Base-by-base conservation (phyloP, 164 flowering plant species). In the Vitis labrusca region DNA sequence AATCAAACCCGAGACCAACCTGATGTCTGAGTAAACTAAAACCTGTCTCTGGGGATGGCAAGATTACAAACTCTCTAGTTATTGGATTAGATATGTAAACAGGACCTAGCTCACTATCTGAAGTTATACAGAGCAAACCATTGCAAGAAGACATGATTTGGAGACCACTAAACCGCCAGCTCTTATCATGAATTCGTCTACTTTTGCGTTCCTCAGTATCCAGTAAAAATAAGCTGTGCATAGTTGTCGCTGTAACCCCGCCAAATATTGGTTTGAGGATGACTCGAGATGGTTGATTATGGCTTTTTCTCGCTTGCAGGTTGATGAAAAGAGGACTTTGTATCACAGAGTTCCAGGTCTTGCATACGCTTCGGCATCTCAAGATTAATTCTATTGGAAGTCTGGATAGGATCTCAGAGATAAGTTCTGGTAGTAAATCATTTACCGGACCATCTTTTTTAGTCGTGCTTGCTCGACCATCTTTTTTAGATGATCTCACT, bases 71-170 rank as follows among this genome's bases (percentile, higher is more conserved):
- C 29, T 56, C 59, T 56, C 27, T 9, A n/a, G 29, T 56, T 16
- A 56, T 56, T 6, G 59, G 59, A 17, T 56, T 56, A 56, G 27
- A 56, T 56, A 56, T 56, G 59, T n/a, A 56, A 19, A 56, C 59
- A 16, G 59, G 59, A 56, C 8, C 9, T 17, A 56, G 27, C 59
- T 2, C 11, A 10, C 2, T 56, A 7, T 56, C 59, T 9, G 59
- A n/a, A 17, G 59, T 19, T 16, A 56, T 56, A 23, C 59, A 56
- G 59, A 56, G 27, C 59, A 56, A 56, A 19, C 59, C 59, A 56
- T 56, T 56, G 29, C 59, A 56, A 56, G 27, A 56, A 56, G 27
- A 56, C 59, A 56, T 56, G 6, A 56, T 56, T 13, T 10, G 59
- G 27, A 6, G 59, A 23, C 10, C 59, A 56, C 7, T 56, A 7